Evolutionary conservation across 225 moss, liverwort and hornwort genomes (phyloP), one percentile per base, ranked within the genome.

Genomic region (Pseudoscleropodium purum): DNA sequence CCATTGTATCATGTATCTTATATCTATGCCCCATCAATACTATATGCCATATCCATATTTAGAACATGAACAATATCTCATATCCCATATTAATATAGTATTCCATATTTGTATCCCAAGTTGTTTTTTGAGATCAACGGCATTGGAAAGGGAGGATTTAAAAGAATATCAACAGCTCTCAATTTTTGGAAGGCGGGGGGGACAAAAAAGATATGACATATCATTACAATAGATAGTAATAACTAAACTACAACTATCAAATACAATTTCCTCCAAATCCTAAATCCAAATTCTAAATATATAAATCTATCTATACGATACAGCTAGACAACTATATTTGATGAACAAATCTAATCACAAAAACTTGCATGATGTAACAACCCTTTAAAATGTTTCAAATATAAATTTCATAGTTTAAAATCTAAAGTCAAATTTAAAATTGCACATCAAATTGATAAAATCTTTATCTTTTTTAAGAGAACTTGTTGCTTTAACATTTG

Each of bases 291-390:
- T 4, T 13, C 8, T 51, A 21, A 51, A 30, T 31, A 31, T 4
- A 74, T 45, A 18, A 49, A 33, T 33, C 18, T 0, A 4, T 29
- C 6, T 31, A 19, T 7, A 12, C 31, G 2, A 31, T 2, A 75
- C 4, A 30, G 4, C 0, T 47, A 0, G 4, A 31, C 1, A 1
- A 0, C 4, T 31, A 11, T 11, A 7, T 49, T 47, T 31, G 9
- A 75, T 5, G 0, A 3, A 11, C 18, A 43, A 0, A 4, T 47
- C 2, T 47, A 47, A 47, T 30, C 18, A 47, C 1, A 8, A 7
- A 75, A 30, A 31, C 0, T 6, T 0, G 0, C 19, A 49, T 19
- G 33, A 19, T 75, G 30, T 47, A 9, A 47, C 11, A 75, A 47
- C 3, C 14, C 7, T 34, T 23, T 52, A 21, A 21, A 77, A 34